These are phyloP conservation scores for Phytomonas sp. DNA, from an alignment of 208 protist genomes.

Conservation along the genomic window DNA sequence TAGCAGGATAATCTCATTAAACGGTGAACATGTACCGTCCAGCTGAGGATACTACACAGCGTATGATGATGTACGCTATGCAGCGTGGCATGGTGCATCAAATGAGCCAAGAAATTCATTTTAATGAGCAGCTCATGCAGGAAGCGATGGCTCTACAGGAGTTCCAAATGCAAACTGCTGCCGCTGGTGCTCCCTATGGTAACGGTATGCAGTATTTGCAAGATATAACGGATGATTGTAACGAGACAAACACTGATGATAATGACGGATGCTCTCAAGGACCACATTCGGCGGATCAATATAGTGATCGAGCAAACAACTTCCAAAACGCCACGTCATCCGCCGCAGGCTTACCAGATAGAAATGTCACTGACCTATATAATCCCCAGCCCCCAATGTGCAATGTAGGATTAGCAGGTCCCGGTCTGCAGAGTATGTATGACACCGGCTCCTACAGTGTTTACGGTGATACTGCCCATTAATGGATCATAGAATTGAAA, in stretches of 20 bases:
- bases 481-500: neutral
- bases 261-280: neutral
- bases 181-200: conserved; percentile 7
- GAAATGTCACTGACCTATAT: conserved; percentile 5
- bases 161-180: conserved; percentile 27
- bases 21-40: conserved; percentile 19
- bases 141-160: conserved; percentile 27
- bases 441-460: neutral
- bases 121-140: conserved; percentile 21
- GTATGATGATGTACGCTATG: conserved; percentile 18
- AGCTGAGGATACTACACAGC: conserved; percentile 17
- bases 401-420: neutral
- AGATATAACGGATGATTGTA: neutral
- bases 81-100: conserved; percentile 23
- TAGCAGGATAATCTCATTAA: neutral
- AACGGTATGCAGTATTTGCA: conserved; percentile 5
- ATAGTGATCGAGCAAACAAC: conserved; percentile 1
- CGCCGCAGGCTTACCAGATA: neutral
- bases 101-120: conserved; percentile 15
- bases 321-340: conserved; percentile 1
- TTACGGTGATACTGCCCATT: neutral
- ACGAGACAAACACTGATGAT: conserved; percentile 2
- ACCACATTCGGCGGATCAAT: neutral
- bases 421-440: neutral
- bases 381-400: neutral